Evolutionary conservation across 208 protist genomes (phyloP), one percentile per base, ranked within the genome.

Genomic region (Trichomonas vaginalis): DNA sequence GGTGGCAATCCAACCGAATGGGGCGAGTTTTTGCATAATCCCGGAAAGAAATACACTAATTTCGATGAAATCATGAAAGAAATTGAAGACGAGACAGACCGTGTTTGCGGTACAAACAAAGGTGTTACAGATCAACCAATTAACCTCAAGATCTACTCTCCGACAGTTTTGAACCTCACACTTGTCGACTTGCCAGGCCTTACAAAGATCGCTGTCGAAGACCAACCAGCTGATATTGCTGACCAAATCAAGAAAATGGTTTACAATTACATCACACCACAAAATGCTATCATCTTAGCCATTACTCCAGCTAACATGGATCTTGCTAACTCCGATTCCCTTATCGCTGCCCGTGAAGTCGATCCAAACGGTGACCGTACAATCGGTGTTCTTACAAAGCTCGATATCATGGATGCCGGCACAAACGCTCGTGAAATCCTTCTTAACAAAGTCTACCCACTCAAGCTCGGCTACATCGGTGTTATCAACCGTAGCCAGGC

Each of bases 111-210:
- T 27, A 98, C 98, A n/a, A 98, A 98, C 32, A 99, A 99, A 96
- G 97, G 97, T 48, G 99, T 99, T 42, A 99, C 98, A 0, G 96
- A 98, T 45, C 96, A 98, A 92, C 98, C 99, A 95, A 99, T 99
- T 96, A 98, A 98, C 96, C 98, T 99, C 0, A 99, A 99, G 92
- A 97, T 99, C 47, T 98, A 98, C 96, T 99, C 98, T 14, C 96
- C 96, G n/a, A 79, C 48, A 40, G 98, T 99, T 79, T 97, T 99
- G 39, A 99, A 99, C 97, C 98, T 99, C 0, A 99, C 99, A n/a
- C 97, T 99, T 14, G 98, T 99, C 10, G 99, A 99, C 98, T 97
- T 99, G 23, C 99, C 99, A 32, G 99, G 99, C 95, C 97, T 99
- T 21, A 99, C 99, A 14, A 99, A 99, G 97, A 97, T 98, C 51